phyloP scores from a whole-genome alignment of 139 green algal species.

The Yamagishiella unicocca region DNA sequence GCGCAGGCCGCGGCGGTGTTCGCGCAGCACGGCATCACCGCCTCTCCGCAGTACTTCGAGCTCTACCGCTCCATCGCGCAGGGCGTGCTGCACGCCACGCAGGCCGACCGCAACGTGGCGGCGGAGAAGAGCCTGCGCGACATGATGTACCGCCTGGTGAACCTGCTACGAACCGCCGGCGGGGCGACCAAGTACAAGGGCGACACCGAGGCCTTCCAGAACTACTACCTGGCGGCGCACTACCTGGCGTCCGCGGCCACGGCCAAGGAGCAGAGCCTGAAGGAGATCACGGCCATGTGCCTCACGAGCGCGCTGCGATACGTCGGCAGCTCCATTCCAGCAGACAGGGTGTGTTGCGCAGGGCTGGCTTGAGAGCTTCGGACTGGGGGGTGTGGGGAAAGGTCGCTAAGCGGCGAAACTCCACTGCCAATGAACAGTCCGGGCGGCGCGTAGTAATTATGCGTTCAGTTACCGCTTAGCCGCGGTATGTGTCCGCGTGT shows the following conservation, averaged over 20 bases:
- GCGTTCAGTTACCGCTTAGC: too few species aligned
- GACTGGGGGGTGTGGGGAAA: too few species aligned
- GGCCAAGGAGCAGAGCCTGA: constrained; percentile 59
- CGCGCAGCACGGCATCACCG: constrained; percentile 59
- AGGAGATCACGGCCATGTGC: constrained; percentile 75
- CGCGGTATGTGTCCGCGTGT: too few species aligned
- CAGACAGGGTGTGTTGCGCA: constrained; percentile 69
- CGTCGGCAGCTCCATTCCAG: constrained; percentile 75
- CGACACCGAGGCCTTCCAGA: constrained; percentile 61
- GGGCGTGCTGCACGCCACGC: constrained; percentile 67
- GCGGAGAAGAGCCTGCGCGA: constrained; percentile 58
- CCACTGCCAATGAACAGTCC: too few species aligned
- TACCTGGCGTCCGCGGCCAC: constrained; percentile 54
- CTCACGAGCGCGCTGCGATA: constrained; percentile 76
- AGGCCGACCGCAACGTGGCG: constrained; percentile 41
- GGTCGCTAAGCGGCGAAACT: too few species aligned
- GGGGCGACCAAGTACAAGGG: constrained; percentile 44
- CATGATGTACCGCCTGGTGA: constrained; percentile 65
- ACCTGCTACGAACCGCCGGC: constrained; percentile 30
- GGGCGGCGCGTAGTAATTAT: too few species aligned
- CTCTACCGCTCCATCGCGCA: constrained; percentile 77
- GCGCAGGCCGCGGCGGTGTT: constrained; percentile 61
- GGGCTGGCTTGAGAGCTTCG: too few species aligned
- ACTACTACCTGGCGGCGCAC: constrained; percentile 71
- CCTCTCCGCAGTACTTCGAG: constrained; percentile 65